These are phyloP conservation scores for Camellia granthamiana DNA, from an alignment of 148 eudicot genomes.

Conservation along the genomic window DNA sequence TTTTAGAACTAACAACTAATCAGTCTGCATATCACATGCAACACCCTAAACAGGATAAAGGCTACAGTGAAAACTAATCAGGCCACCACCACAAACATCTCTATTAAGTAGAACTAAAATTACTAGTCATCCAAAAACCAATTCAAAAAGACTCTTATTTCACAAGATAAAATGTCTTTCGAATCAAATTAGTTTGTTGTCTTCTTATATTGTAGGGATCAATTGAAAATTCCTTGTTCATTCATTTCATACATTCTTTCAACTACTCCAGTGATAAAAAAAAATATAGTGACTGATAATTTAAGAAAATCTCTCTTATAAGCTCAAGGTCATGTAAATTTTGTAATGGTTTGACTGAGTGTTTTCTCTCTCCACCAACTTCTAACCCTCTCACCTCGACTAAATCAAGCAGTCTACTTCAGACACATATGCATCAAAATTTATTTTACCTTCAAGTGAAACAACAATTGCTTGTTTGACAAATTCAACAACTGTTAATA, in stretches of 20 bases:
- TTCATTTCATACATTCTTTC: not conserved
- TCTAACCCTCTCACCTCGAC: not conserved
- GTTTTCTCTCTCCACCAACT: not conserved
- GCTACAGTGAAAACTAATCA: slow-evolving; percentile 1
- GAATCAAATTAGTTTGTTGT: not conserved
- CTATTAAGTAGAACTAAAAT: not conserved
- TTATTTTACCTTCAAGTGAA: not conserved
- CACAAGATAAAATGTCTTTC: not conserved
- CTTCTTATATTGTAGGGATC: not conserved
- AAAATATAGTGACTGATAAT: not conserved
- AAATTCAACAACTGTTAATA: not conserved
- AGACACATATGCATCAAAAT: not conserved
- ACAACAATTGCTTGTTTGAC: not conserved
- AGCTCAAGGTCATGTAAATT: slow-evolving; percentile 1
- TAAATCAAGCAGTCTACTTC: too few species aligned
- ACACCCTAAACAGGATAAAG: not conserved
- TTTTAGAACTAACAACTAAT: not conserved
- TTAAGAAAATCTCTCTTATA: not conserved
- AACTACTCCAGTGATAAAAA: not conserved
- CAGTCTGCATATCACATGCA: not conserved
- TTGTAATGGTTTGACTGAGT: not conserved
- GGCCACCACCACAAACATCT: not conserved
- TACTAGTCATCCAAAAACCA: not conserved
- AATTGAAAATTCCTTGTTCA: not conserved
- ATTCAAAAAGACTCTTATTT: not conserved